A percentile compares a stretch with the other conserved stretches of the same genome.
Evolutionary conservation across 495 filamentous ascomycete species (phyloP).

Genomic region (Copromyces sp.): DNA sequence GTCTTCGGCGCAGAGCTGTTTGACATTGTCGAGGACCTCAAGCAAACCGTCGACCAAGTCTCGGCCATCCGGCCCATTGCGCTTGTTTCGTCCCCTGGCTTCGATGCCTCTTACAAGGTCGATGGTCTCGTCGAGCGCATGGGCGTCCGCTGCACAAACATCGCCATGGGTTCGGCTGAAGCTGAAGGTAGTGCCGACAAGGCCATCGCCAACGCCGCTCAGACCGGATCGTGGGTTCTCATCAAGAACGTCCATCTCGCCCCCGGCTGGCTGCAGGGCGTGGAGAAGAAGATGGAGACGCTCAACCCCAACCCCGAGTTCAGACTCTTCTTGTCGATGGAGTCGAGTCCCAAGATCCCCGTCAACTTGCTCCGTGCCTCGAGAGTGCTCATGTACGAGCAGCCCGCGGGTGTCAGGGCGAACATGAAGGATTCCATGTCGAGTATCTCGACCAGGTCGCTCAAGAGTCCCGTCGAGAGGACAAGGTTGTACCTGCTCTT

Average conservation of each 20-base stretch:
- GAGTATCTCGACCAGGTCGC: constrained; percentile 63
- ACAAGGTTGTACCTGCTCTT: constrained; percentile 84
- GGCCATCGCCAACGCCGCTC: constrained; percentile 85
- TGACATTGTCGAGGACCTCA: constrained; percentile 72
- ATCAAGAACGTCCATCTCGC: constrained; percentile 99
- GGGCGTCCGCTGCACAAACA: constrained; percentile 77
- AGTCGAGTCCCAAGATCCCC: constrained; percentile 91
- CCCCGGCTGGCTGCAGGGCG: constrained; percentile 87
- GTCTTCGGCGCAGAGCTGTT: constrained; percentile 82
- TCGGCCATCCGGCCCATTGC: constrained; percentile 77
- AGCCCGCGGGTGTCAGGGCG: constrained; percentile 88
- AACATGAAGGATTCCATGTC: constrained; percentile 98
- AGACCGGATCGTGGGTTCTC: constrained; percentile 88
- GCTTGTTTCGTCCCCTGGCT: constrained; percentile 87
- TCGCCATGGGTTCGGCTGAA: constrained; percentile 98
- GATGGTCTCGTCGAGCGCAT: constrained; percentile 83
- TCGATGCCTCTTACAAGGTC: constrained; percentile 98
- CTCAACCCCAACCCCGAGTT: constrained; percentile 93
- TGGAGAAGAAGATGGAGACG: constrained; percentile 92
- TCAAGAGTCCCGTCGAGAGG: constrained; percentile 80
- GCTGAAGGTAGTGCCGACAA: constrained; percentile 86
- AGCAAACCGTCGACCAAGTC: constrained; percentile 76
- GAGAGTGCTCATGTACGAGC: constrained; percentile 93
- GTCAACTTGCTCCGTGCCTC: constrained; percentile 92
- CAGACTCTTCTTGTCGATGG: constrained; percentile 95